phyloP scores from a whole-genome alignment of 1,284 basidiomycete genomes.

The Leccinum insigne region DNA sequence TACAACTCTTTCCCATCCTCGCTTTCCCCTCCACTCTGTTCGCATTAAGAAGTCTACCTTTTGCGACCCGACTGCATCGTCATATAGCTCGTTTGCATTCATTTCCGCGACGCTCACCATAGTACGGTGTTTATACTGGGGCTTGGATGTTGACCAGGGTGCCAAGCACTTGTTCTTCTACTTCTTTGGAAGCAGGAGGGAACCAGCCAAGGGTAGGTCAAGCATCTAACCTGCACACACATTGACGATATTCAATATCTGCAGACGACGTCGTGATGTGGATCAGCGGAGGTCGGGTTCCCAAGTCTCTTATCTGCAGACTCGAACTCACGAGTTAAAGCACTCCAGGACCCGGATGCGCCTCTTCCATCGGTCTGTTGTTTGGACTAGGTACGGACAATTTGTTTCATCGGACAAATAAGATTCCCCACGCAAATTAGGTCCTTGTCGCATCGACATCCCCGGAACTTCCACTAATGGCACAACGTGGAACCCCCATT shows the following conservation, averaged over 20 bases:
- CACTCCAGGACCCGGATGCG: conserved; percentile 58
- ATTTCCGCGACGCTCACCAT: conserved; percentile 4
- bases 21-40: conserved; percentile 52
- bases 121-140: conserved; percentile 54
- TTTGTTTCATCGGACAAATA: background rate
- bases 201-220: conserved; percentile 52
- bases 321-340: conserved; percentile 1
- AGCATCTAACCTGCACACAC: background rate
- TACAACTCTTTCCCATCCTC: conserved; percentile 45
- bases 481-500: conserved; percentile 62
- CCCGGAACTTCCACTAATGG: conserved; percentile 45
- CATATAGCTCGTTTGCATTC: conserved; percentile 34
- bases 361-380: conserved; percentile 63
- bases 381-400: conserved; percentile 59
- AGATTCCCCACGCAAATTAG: conserved; percentile 30
- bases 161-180: conserved; percentile 79
- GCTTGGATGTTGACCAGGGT: conserved; percentile 56
- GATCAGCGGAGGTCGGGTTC: conserved; percentile 60
- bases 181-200: conserved; percentile 77
- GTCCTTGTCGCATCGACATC: conserved; percentile 61
- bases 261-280: conserved; percentile 69
- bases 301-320: conserved; percentile 19
- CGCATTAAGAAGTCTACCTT: conserved; percentile 58
- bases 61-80: conserved; percentile 61
- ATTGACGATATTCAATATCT: background rate